A percentile compares a stretch with the other conserved stretches of the same genome.
Conservation (phyloP, 495 filamentous ascomycete genomes). For the Hypoxylon fragiforme region DNA sequence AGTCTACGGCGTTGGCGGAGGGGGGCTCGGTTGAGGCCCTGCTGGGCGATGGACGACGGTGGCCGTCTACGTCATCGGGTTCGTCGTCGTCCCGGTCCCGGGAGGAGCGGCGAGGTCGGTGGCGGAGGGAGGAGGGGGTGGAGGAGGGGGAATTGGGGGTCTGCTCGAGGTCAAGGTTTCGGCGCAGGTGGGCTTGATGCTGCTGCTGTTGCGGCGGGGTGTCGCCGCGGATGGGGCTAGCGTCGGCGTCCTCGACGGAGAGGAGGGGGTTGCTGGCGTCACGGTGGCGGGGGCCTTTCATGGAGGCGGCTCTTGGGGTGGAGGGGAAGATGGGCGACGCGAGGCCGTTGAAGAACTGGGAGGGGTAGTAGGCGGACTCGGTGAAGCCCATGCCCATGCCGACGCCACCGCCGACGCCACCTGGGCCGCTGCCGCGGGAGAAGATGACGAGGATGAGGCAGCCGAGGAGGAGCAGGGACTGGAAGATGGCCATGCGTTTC, state of each 20-base stretch:
- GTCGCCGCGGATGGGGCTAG: neutral
- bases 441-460: conserved; percentile 90
- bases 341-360: conserved; percentile 27
- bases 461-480: conserved; percentile 81
- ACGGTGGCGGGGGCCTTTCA: neutral
- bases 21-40: conserved; percentile 22
- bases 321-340: conserved; percentile 31
- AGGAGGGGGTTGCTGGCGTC: conserved; percentile 13
- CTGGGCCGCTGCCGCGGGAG: conserved; percentile 52
- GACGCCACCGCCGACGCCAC: conserved; percentile 40
- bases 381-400: conserved; percentile 28
- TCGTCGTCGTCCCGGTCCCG: neutral
- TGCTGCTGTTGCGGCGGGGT: neutral
- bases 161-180: conserved; percentile 10
- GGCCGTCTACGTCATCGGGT: neutral
- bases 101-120: conserved; percentile 7
- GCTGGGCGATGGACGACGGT: conserved; percentile 12
- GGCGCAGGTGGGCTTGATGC: neutral
- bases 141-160: conserved; percentile 16
- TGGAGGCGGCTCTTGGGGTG: conserved; percentile 19
- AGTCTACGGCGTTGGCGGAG: conserved; percentile 4
- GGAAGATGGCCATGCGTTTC: conserved; percentile 89
- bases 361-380: conserved; percentile 36
- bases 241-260: conserved; percentile 9
- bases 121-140: conserved; percentile 7